Evolutionary conservation across 495 filamentous ascomycete genomes (phyloP).

Genomic region (Aspergillus carlsbadensis): DNA sequence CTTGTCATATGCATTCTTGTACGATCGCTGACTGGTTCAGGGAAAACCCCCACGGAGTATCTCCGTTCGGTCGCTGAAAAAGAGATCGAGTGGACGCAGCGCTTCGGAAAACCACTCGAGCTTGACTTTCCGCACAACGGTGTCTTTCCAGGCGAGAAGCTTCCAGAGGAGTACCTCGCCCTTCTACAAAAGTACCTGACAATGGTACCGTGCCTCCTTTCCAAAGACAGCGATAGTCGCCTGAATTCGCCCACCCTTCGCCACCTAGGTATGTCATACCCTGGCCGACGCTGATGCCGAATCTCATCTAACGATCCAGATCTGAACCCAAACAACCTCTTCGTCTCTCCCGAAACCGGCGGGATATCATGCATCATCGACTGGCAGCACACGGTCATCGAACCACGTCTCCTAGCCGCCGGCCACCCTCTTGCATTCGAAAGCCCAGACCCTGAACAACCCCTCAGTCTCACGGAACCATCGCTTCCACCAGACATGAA

Average conservation of each 20-base stretch:
- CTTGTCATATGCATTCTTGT: no score
- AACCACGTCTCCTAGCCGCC: constrained; percentile 22
- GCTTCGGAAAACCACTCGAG: constrained; percentile 17
- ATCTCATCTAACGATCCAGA: constrained; percentile 12
- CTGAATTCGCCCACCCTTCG: constrained; percentile 12
- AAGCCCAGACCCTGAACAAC: constrained; percentile 20
- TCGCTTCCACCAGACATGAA: constrained; percentile 14
- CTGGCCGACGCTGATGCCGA: no score
- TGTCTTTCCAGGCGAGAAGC: constrained; percentile 21
- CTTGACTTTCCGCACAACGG: constrained; percentile 26
- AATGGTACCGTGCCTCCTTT: constrained; percentile 23
- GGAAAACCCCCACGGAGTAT: neutral
- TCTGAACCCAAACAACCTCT: constrained; percentile 25
- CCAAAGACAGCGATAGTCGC: neutral
- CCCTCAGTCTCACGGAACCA: constrained; percentile 15
- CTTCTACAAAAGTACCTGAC: constrained; percentile 24
- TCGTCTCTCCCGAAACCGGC: constrained; percentile 23
- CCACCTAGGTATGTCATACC: constrained; percentile 17
- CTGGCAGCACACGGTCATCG: constrained; percentile 26
- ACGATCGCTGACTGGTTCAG: constrained; percentile 10
- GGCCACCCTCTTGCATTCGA: constrained; percentile 23
- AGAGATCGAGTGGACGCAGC: constrained; percentile 23
- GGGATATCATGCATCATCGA: constrained; percentile 28
- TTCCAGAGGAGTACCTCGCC: constrained; percentile 13
- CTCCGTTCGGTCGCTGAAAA: constrained; percentile 6